Base-by-base conservation (phyloP, 768 basidiomycete species). In the Leccinum arenicola region DNA sequence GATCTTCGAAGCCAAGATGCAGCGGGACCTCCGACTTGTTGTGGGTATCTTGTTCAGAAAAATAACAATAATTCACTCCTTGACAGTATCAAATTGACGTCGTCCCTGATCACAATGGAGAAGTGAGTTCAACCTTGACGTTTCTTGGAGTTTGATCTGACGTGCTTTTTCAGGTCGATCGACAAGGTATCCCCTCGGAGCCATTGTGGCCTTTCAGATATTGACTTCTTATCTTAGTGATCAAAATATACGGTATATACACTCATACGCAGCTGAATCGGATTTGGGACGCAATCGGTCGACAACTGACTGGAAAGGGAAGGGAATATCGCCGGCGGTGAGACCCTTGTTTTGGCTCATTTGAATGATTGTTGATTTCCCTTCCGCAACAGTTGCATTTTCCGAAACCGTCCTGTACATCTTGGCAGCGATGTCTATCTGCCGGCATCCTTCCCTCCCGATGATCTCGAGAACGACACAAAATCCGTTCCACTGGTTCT, bases 271-370 rank as follows among this genome's bases (percentile, higher is more conserved):
- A 82, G 59, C 64, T 83, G 36, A 75, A 77, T 51, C 74, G 76
- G 2, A 70, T 83, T 19, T 84, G 84, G 82, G 76, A 78, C 6
- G 68, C 73, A 0, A 68, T 83, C 40, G 75, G 78, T 1, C 65
- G 65, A 8, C 80, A 81, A 43, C 70, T 82, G 4, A 64, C 64
- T 2, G 69, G 74, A 3, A 78, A 74, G 52, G 82, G 83, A 21
- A 77, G 74, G 57, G 82, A 83, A 61, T 88, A 89, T 59, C 74
- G 74, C 33, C 72, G 72, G 21, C 77, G 85, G 85, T 84, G 48
- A 58, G 60, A 49, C 43, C 14, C 25, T 38, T 4, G 12, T 35
- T 21, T 15, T 27, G 8, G 10, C 11, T 45, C n/a, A n/a, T 21
- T 8, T 8, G 29, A 36, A 35, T 9, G 25, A 11, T 23, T 21